Conservation (phyloP, 2,329 filamentous ascomycete species). For the Nakataea oryzae region DNA sequence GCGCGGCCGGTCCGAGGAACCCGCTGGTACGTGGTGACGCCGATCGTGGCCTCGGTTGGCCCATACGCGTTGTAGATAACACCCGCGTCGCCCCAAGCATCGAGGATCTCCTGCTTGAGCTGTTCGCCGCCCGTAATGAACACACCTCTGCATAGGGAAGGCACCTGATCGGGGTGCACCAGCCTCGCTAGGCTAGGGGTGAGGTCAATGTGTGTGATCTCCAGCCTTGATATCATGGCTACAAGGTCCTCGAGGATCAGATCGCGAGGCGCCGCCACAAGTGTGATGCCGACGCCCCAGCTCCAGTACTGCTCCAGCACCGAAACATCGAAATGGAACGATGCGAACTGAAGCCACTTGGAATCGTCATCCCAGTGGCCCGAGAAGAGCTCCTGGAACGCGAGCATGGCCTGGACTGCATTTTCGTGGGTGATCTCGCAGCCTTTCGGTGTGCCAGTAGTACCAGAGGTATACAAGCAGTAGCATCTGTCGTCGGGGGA, state of each 20-base stretch:
- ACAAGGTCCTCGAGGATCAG: constrained; percentile 76
- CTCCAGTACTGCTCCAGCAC: constrained; percentile 93
- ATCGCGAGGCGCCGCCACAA: constrained; percentile 74
- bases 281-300: constrained; percentile 80
- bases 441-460: constrained; percentile 77
- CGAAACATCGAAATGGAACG: constrained; percentile 89
- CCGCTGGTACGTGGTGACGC: constrained; percentile 79
- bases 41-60: constrained; percentile 87
- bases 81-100: constrained; percentile 67
- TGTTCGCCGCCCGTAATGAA: constrained; percentile 92
- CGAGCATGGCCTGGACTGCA: constrained; percentile 77
- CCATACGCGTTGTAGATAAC: constrained; percentile 92
- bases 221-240: constrained; percentile 57
- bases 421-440: constrained; percentile 86
- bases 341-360: constrained; percentile 85
- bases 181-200: constrained; percentile 79
- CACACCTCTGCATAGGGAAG: constrained; percentile 67
- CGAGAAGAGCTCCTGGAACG: constrained; percentile 69
- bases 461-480: constrained; percentile 80
- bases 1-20: constrained; percentile 69
- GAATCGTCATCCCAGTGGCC: constrained; percentile 65
- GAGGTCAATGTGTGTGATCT: constrained; percentile 83
- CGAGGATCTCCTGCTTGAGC: constrained; percentile 79
- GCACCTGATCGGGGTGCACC: constrained; percentile 69
- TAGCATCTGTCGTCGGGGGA: constrained; percentile 56